phyloP scores from a whole-genome alignment of 805 yeast species.

The Metschnikowia cubensis region DNA sequence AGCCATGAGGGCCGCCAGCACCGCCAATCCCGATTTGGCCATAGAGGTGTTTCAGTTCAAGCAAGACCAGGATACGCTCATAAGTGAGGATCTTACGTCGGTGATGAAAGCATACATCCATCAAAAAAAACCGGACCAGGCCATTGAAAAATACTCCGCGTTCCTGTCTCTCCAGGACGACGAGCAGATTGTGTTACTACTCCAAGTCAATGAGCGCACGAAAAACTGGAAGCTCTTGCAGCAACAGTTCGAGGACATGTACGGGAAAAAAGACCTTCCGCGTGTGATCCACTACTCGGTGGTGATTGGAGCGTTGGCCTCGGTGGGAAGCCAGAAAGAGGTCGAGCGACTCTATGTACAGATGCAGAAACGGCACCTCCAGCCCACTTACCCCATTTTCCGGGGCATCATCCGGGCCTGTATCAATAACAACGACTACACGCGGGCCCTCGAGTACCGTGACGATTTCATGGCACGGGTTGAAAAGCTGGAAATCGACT shows the following conservation, averaged over 20 bases:
- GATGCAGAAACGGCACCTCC: constrained; percentile 41
- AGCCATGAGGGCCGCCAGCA: background rate
- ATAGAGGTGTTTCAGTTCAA: background rate
- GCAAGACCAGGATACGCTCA: background rate
- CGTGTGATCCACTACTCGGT: constrained; percentile 53
- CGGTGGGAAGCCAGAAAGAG: constrained; percentile 43
- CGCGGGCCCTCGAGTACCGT: constrained; percentile 28
- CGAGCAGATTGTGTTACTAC: constrained; percentile 45
- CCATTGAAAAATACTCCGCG: constrained; percentile 28
- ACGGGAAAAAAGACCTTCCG: constrained; percentile 53
- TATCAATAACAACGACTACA: constrained; percentile 32
- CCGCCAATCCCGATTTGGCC: background rate
- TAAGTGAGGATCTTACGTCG: constrained; percentile 24
- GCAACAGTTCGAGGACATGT: constrained; percentile 51
- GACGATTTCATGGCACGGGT: constrained; percentile 28
- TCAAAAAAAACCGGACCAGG: constrained; percentile 20
- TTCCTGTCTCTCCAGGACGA: constrained; percentile 42
- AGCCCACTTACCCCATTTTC: constrained; percentile 43
- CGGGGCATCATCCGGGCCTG: constrained; percentile 45
- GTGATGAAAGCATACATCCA: constrained; percentile 29
- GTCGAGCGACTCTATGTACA: constrained; percentile 50
- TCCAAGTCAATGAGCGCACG: constrained; percentile 42
- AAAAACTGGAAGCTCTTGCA: constrained; percentile 55
- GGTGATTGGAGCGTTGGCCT: constrained; percentile 58
- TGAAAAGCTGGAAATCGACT: constrained; percentile 10